Evolutionary conservation across 2,329 filamentous ascomycete species (phyloP).

Genomic region (Fusarium marasasianum): DNA sequence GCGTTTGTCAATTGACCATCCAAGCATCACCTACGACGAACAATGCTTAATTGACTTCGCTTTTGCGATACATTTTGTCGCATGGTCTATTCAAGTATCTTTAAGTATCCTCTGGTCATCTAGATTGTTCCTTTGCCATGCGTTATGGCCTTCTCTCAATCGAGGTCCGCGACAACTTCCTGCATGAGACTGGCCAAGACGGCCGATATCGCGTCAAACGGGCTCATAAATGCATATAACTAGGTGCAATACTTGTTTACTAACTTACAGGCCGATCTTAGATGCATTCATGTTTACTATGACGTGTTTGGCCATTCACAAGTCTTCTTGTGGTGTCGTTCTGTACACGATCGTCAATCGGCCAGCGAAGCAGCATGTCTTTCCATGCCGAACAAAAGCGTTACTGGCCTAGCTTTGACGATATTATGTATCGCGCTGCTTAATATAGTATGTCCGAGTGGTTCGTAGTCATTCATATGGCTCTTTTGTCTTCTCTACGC

Average conservation of each 20-base stretch:
- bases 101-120: too few species aligned
- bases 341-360: not conserved
- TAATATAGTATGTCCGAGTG: rapidly evolving
- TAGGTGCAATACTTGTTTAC: rapidly evolving
- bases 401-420: rapidly evolving
- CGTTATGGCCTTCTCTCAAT: not conserved
- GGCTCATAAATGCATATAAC: rapidly evolving
- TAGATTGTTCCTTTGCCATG: too few species aligned
- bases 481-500: rapidly evolving
- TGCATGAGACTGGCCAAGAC: not conserved
- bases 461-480: rapidly evolving
- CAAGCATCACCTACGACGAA: not conserved
- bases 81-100: too few species aligned
- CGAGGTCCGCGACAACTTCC: not conserved
- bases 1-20: not conserved
- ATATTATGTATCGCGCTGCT: not conserved
- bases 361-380: not conserved
- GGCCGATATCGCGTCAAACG: rapidly evolving
- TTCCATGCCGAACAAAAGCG: too few species aligned
- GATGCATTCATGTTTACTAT: rapidly evolving
- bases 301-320: too few species aligned
- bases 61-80: rapidly evolving
- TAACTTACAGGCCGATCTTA: rapidly evolving
- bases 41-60: not conserved
- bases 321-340: not conserved